Percentiles rank a stretch among this genome's conserved stretches.
Conservation (phyloP, 306 rosid species). For the Inga oerstediana region DNA sequence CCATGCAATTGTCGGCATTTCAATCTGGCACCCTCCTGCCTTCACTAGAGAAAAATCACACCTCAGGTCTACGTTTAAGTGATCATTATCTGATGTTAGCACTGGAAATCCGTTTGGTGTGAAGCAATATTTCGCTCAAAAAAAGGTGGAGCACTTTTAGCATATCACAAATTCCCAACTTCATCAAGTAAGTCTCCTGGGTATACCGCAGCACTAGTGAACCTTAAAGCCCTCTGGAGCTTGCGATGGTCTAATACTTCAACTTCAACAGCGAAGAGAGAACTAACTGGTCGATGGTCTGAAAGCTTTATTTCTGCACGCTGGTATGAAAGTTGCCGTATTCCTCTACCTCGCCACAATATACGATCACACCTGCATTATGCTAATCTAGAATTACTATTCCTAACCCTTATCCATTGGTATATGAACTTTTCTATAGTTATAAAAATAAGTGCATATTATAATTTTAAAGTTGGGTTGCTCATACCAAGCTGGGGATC, state of each 20-base stretch:
- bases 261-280: constrained; percentile 52
- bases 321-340: constrained; percentile 64
- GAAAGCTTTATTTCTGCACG: constrained; percentile 66
- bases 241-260: constrained; percentile 72
- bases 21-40: too few species aligned
- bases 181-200: constrained; percentile 57
- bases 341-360: constrained; percentile 85
- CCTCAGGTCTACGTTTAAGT: too few species aligned
- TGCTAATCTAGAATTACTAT: constrained; percentile 10
- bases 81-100: background rate
- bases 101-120: background rate
- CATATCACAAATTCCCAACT: constrained; percentile 27
- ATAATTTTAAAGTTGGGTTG: background rate
- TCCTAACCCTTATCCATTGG: background rate
- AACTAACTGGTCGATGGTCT: constrained; percentile 85
- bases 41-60: too few species aligned
- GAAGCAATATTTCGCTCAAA: background rate
- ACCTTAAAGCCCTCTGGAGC: constrained; percentile 62
- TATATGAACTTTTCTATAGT: background rate
- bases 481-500: constrained; percentile 94
- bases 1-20: too few species aligned
- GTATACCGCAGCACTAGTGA: constrained; percentile 56
- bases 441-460: background rate
- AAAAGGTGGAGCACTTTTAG: background rate
- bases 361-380: constrained; percentile 87